Evolutionary conservation across 2,329 filamentous ascomycete species (phyloP).

Genomic region (Huntiella bhutanensis): DNA sequence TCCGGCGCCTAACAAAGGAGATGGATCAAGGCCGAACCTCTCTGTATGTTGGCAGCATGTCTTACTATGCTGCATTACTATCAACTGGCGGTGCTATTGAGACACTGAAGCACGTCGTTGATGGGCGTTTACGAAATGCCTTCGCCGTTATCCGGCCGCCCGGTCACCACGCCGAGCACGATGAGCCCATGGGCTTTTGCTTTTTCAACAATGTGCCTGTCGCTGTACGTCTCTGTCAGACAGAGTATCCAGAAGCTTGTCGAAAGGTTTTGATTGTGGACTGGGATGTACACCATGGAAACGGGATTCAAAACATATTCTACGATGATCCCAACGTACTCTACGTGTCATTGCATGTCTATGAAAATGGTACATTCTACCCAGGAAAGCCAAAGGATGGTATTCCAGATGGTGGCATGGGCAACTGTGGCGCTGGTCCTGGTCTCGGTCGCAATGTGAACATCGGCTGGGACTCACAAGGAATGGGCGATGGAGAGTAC

Average conservation of each 20-base stretch:
- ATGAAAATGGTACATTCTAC: constrained; percentile 68
- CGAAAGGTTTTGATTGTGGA: constrained; percentile 85
- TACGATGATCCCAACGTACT: constrained; percentile 88
- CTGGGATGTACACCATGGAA: constrained; percentile 71
- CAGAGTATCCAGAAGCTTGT: constrained; percentile 59
- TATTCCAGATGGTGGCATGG: constrained; percentile 40
- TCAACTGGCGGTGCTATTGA: constrained; percentile 90
- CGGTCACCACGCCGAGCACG: constrained; percentile 81
- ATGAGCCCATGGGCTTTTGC: constrained; percentile 82
- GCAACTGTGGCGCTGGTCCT: constrained; percentile 35
- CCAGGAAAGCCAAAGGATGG: constrained; percentile 45
- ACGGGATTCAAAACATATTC: constrained; percentile 91
- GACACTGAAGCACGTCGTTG: constrained; percentile 78
- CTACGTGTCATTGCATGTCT: constrained; percentile 89
- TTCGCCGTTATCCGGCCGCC: constrained; percentile 91
- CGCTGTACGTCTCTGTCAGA: constrained; percentile 72
- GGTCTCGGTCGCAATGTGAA: constrained; percentile 46
- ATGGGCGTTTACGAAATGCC: constrained; percentile 72
- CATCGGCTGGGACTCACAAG: constrained; percentile 47
- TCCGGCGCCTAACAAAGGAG: constrained; percentile 45
- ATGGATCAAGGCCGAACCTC: constrained; percentile 52
- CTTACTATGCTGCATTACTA: constrained; percentile 60
- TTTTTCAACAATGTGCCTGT: constrained; percentile 96
- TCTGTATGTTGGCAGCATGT: constrained; percentile 67
- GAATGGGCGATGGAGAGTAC: constrained; percentile 94